Conservation (phyloP, 495 filamentous ascomycete genomes). For the Hypoxylon lenormandii region DNA sequence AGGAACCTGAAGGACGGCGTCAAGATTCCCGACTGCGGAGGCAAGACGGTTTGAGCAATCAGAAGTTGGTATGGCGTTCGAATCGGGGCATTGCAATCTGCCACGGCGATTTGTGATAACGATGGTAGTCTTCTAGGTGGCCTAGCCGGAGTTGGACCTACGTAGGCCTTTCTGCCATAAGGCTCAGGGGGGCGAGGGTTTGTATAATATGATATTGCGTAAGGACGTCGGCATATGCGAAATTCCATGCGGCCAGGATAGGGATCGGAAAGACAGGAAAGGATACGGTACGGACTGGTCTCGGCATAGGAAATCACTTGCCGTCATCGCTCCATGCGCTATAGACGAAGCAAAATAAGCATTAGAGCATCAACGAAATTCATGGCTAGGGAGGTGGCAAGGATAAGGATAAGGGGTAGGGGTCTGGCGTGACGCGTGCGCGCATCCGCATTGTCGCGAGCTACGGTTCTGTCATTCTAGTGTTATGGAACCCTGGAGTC, state of each 20-base stretch:
- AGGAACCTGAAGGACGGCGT: constrained; percentile 87
- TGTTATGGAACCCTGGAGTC: constrained; percentile 1
- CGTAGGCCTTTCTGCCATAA: background rate
- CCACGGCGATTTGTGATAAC: background rate
- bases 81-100: background rate
- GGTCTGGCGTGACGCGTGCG: background rate
- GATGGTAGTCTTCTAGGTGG: background rate
- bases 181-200: background rate
- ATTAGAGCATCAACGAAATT: constrained; percentile 29
- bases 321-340: too few relatives aligned
- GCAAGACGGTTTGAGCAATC: constrained; percentile 69
- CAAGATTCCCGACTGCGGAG: constrained; percentile 87
- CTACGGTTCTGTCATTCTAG: constrained; percentile 12
- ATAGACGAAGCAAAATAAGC: too few relatives aligned
- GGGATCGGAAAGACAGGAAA: background rate
- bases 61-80: background rate
- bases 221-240: background rate
- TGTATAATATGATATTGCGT: background rate
- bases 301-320: background rate
- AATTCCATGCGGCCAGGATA: background rate
- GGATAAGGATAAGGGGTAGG: constrained; percentile 15
- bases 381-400: constrained; percentile 15
- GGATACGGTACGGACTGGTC: background rate
- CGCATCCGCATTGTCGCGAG: constrained; percentile 3
- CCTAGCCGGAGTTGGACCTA: background rate